phyloP scores from a whole-genome alignment of 2,329 filamentous ascomycete genomes.

The Colletotrichum sp. region DNA sequence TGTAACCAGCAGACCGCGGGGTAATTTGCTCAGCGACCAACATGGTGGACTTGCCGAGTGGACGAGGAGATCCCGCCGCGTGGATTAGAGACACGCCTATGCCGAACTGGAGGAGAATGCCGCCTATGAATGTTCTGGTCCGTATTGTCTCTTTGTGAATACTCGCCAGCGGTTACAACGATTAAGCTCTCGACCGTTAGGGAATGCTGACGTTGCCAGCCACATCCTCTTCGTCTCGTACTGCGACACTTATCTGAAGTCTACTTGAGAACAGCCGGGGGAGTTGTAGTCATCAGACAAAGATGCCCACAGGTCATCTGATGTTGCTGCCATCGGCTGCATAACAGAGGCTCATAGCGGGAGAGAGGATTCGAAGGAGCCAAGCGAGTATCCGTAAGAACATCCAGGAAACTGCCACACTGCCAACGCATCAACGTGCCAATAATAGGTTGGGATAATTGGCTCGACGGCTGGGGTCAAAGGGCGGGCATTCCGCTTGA shows the following conservation, averaged over 20 bases:
- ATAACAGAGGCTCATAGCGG: not conserved
- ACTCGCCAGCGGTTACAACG: not conserved
- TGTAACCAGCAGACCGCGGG: not conserved
- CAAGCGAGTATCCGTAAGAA: not conserved
- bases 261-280: not conserved
- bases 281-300: not conserved
- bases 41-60: not conserved
- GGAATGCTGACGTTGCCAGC: not conserved
- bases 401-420: not conserved
- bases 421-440: constrained; percentile 10
- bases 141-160: not conserved
- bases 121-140: not conserved
- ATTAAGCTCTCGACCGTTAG: not conserved
- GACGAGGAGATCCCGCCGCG: not conserved
- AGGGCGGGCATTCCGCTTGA: constrained; percentile 9
- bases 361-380: not conserved
- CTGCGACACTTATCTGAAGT: not conserved
- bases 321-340: not conserved
- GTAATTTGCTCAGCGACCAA: not conserved
- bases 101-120: not conserved
- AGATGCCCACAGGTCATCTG: not conserved
- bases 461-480: not conserved
- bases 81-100: not conserved
- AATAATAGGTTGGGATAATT: not conserved
- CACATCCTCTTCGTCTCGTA: not conserved